These are phyloP conservation scores for Kwoniella heveanensis DNA, from an alignment of 768 basidiomycete species.

Conservation along the genomic window DNA sequence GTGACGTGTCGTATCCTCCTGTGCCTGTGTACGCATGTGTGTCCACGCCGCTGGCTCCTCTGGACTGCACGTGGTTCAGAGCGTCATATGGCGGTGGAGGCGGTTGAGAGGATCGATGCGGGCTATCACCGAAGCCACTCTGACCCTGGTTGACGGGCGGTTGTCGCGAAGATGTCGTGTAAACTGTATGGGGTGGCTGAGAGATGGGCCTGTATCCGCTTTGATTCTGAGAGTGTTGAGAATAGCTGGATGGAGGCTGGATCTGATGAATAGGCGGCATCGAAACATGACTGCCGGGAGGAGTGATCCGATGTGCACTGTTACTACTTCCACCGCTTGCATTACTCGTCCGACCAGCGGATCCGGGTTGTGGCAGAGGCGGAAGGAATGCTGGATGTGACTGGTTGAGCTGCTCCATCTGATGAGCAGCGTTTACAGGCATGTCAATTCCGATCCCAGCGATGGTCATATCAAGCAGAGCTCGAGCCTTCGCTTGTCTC, in stretches of 20 bases:
- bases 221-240: conserved; percentile 5
- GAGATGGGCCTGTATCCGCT: conserved; percentile 7
- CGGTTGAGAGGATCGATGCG: conserved; percentile 11
- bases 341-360: conserved; percentile 2
- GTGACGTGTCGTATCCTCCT: background rate
- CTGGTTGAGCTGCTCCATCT: background rate
- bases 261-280: conserved; percentile 14
- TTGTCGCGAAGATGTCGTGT: background rate
- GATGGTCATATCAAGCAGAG: conserved; percentile 43
- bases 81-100: conserved; percentile 10
- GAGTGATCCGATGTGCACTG: conserved; percentile 5
- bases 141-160: background rate
- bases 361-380: conserved; percentile 14
- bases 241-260: conserved; percentile 7
- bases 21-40: background rate
- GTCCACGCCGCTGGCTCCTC: background rate
- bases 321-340: background rate
- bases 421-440: conserved; percentile 9
- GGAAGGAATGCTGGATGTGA: conserved; percentile 8
- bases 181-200: conserved; percentile 6
- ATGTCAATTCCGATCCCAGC: conserved; percentile 36
- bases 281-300: background rate
- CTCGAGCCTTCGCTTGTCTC: conserved; percentile 33
- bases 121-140: conserved; percentile 2
- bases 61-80: background rate